Conservation (phyloP, 108 stramenopile genomes). For the Skeletonema menzelii region DNA sequence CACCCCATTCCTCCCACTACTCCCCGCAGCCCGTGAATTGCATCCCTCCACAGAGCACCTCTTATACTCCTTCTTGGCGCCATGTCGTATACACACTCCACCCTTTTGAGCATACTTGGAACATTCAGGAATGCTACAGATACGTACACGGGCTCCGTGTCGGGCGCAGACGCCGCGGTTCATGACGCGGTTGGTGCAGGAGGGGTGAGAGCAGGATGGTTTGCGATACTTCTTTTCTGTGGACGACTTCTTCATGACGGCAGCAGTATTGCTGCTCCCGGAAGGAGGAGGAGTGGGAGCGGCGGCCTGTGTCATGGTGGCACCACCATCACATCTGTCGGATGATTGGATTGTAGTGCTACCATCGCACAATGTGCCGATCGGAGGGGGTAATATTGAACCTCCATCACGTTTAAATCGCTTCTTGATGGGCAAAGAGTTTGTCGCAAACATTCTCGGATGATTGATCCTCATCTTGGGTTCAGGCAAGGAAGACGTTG, state of each 20-base stretch:
- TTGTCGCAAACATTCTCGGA: no score
- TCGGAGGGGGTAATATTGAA: no score
- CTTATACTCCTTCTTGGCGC: conserved; percentile 1
- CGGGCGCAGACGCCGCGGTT: not conserved
- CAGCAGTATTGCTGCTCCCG: not conserved
- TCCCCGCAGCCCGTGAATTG: not conserved
- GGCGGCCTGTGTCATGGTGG: no score
- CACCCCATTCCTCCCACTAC: not conserved
- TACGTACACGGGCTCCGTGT: not conserved
- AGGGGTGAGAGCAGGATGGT: not conserved
- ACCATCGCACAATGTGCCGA: no score
- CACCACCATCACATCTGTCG: no score
- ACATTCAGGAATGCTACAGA: not conserved
- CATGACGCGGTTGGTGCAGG: not conserved
- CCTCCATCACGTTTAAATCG: no score
- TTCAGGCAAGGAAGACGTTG: no score
- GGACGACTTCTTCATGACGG: not conserved
- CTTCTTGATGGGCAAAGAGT: no score
- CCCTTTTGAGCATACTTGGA: conserved; percentile 1
- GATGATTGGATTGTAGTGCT: no score
- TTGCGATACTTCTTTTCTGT: not conserved
- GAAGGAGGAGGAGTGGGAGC: not conserved
- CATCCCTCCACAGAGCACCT: not conserved
- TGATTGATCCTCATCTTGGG: no score
- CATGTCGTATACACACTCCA: conserved; percentile 4